A percentile compares a stretch with the other conserved stretches of the same genome.
phyloP scores from a whole-genome alignment of 805 yeast genomes.

The Ogataea paradorogensis region DNA sequence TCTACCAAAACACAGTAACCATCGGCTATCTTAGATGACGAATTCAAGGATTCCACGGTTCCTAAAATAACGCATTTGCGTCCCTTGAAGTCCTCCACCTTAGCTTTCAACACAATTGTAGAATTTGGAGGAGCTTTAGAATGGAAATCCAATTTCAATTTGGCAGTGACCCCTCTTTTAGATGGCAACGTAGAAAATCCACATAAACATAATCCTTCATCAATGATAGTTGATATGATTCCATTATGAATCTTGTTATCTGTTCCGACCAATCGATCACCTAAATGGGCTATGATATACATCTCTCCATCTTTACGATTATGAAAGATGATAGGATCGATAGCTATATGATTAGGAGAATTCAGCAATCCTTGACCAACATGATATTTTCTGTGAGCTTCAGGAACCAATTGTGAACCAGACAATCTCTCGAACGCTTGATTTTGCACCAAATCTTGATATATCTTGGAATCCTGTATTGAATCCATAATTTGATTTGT shows the following conservation, averaged over 20 bases:
- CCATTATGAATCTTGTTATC: slow-evolving; percentile 83
- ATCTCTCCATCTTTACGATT: slow-evolving; percentile 51
- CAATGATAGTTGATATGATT: slow-evolving; percentile 70
- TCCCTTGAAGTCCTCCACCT: slow-evolving; percentile 64
- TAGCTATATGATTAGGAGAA: slow-evolving; percentile 64
- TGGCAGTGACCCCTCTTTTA: slow-evolving; percentile 86
- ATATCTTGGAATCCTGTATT: slow-evolving; percentile 30
- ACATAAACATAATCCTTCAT: slow-evolving; percentile 80
- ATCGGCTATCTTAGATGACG: slow-evolving; percentile 39
- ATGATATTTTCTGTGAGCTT: slow-evolving; percentile 57
- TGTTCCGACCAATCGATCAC: slow-evolving; percentile 59
- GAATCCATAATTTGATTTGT: slow-evolving; percentile 26
- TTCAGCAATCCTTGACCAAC: slow-evolving; percentile 70
- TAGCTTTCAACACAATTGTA: slow-evolving; percentile 64
- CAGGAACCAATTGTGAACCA: slow-evolving; percentile 50
- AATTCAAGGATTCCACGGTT: slow-evolving; percentile 45
- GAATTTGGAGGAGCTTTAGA: slow-evolving; percentile 59
- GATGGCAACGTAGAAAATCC: slow-evolving; percentile 83
- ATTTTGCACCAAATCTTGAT: slow-evolving; percentile 21
- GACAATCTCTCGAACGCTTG: slow-evolving; percentile 26
- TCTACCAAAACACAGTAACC: slow-evolving; percentile 76
- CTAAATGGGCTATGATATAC: slow-evolving; percentile 68
- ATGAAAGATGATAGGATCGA: slow-evolving; percentile 70
- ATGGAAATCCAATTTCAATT: slow-evolving; percentile 59
- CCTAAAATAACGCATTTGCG: slow-evolving; percentile 83